Conservation (phyloP, 768 basidiomycete genomes). For the Boletus fagicola region DNA sequence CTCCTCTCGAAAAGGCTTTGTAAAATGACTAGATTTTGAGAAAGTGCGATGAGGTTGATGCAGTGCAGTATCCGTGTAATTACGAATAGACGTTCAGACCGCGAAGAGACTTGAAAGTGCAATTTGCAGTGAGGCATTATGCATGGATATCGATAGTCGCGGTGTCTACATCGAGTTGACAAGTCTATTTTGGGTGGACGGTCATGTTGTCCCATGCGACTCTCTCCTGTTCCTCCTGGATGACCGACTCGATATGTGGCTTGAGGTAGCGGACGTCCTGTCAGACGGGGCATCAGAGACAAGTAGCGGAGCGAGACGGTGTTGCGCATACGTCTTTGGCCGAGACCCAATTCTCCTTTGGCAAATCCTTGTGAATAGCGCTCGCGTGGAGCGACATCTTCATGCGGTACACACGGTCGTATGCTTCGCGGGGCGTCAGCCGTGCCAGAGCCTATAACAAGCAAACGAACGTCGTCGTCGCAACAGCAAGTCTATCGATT, state of each 20-base stretch:
- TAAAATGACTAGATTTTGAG: slow-evolving; percentile 19
- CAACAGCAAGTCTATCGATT: not conserved
- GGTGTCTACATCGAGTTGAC: slow-evolving; percentile 24
- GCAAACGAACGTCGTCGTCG: not conserved
- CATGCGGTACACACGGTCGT: slow-evolving; percentile 90
- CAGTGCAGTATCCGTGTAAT: slow-evolving; percentile 17
- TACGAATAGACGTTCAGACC: slow-evolving; percentile 7
- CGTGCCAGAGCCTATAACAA: slow-evolving; percentile 71
- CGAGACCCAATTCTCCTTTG: slow-evolving; percentile 78
- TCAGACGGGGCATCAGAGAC: slow-evolving; percentile 5
- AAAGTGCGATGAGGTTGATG: slow-evolving; percentile 1
- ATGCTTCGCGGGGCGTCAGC: slow-evolving; percentile 72
- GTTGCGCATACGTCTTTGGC: slow-evolving; percentile 62
- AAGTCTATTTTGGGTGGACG: slow-evolving; percentile 64
- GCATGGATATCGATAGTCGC: slow-evolving; percentile 18
- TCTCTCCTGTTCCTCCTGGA: slow-evolving; percentile 76
- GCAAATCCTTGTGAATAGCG: slow-evolving; percentile 73
- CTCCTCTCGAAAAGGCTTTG: slow-evolving; percentile 76
- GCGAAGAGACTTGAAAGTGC: not conserved
- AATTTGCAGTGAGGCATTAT: slow-evolving; percentile 8
- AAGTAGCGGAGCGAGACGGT: not conserved
- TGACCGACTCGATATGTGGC: slow-evolving; percentile 71
- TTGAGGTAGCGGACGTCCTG: slow-evolving; percentile 91
- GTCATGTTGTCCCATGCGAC: slow-evolving; percentile 74
- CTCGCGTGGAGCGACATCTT: slow-evolving; percentile 76